Conservation (phyloP, 2,329 filamentous ascomycete genomes). For the Cyclaneusma minus region DNA sequence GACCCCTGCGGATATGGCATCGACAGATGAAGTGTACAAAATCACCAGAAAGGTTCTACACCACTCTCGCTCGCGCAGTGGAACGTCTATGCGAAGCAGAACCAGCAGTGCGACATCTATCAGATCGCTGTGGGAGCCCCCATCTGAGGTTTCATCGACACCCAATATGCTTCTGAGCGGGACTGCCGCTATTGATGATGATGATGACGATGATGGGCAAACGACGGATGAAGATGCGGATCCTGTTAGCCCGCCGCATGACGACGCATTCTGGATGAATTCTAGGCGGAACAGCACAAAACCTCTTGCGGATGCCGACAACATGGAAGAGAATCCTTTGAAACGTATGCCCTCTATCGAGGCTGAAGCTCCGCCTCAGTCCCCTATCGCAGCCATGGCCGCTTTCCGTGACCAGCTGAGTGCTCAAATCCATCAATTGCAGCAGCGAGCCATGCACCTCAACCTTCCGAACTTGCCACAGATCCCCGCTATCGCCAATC, state of each 20-base stretch:
- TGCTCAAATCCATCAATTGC: conserved; percentile 61
- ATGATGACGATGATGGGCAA: conserved; percentile 24
- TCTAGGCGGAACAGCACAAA: conserved; percentile 17
- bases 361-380: too few relatives aligned
- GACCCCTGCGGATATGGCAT: conserved; percentile 55
- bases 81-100: conserved; percentile 39
- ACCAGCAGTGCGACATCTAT: conserved; percentile 53
- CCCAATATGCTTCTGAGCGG: conserved; percentile 14
- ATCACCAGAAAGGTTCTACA: conserved; percentile 46
- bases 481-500: conserved; percentile 38
- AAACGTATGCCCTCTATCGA: conserved; percentile 6
- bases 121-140: conserved; percentile 49
- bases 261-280: conserved; percentile 19
- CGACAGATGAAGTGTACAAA: conserved; percentile 45
- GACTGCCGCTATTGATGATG: conserved; percentile 23
- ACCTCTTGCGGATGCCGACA: conserved; percentile 1
- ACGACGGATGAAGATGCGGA: conserved; percentile 14
- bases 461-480: conserved; percentile 47
- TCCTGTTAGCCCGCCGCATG: conserved; percentile 11
- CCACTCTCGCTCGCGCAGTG: conserved; percentile 52
- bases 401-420: conserved; percentile 61
- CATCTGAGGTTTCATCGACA: conserved; percentile 29
- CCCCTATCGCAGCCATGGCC: conserved; percentile 44
- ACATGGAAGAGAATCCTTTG: conserved; percentile 5
- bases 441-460: conserved; percentile 52